Percentiles rank a stretch among this genome's conserved stretches.
Conservation (phyloP, 192 early-diverging fungal species). For the Mortierella alpina region DNA sequence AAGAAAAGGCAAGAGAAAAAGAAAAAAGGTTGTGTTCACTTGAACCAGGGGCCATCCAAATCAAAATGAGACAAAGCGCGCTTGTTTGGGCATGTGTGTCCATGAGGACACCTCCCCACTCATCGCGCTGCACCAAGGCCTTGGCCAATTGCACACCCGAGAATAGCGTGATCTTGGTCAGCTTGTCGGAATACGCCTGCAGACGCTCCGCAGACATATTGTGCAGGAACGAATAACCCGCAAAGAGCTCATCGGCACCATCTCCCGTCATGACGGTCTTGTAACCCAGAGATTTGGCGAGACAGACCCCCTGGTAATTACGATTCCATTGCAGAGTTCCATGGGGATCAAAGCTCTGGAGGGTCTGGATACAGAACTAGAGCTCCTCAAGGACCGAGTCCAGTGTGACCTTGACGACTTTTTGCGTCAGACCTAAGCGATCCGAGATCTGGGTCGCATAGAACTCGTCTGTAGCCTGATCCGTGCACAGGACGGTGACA, state of each 20-base stretch:
- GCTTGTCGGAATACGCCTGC: constrained; percentile 57
- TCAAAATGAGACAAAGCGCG: neutral
- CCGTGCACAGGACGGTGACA: constrained; percentile 64
- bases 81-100: neutral
- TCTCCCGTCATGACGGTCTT: constrained; percentile 69
- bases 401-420: constrained; percentile 57
- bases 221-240: constrained; percentile 74
- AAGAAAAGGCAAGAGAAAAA: neutral
- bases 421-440: constrained; percentile 56
- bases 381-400: constrained; percentile 56
- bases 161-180: constrained; percentile 64
- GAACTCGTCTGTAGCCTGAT: constrained; percentile 62
- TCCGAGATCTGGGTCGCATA: constrained; percentile 63
- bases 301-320: constrained; percentile 62
- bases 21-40: neutral
- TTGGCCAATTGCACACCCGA: constrained; percentile 61
- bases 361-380: too few relatives aligned
- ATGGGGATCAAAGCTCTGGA: constrained; percentile 67
- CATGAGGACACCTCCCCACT: too few relatives aligned
- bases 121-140: constrained; percentile 41
- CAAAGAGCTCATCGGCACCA: constrained; percentile 79
- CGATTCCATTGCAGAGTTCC: constrained; percentile 75
- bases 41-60: too few relatives aligned
- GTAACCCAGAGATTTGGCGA: constrained; percentile 60
- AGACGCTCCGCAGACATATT: constrained; percentile 60